Percentiles rank a stretch among this genome's conserved stretches.
Conservation (phyloP, 495 filamentous ascomycete genomes). For the Penicillium samsonianum region DNA sequence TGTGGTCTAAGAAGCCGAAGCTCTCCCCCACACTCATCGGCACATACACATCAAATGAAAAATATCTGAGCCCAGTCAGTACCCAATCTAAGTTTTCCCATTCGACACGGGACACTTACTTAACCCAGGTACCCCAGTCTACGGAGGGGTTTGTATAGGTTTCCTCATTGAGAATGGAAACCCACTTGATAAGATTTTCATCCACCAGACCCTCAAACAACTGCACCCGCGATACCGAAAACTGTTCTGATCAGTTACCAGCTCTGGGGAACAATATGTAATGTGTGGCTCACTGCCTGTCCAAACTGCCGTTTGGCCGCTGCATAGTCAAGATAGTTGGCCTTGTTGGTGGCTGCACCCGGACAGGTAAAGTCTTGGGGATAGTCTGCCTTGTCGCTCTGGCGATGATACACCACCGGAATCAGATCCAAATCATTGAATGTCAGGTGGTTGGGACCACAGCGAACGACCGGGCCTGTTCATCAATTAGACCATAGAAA, state of each 20-base stretch:
- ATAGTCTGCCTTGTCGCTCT: neutral
- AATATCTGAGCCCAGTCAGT: neutral
- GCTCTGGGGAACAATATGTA: no score
- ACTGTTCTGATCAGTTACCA: no score
- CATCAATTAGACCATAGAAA: neutral
- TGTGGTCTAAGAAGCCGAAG: neutral
- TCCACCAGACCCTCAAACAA: no score
- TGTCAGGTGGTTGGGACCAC: neutral
- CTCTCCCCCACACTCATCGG: neutral
- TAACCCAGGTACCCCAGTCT: no score
- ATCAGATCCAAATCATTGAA: neutral
- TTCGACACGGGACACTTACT: no score
- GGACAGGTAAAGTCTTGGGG: neutral
- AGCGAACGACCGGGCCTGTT: neutral
- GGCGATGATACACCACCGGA: neutral
- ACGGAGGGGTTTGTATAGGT: no score
- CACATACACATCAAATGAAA: neutral
- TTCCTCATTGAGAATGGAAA: no score
- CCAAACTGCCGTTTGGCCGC: neutral
- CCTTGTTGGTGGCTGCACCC: neutral
- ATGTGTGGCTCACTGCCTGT: no score
- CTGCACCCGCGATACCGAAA: no score
- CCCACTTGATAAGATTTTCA: no score
- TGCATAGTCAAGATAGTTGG: neutral
- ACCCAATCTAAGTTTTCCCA: no score